phyloP scores from a whole-genome alignment of 345 rosid genomes.

The Chamaenerion angustifolium region DNA sequence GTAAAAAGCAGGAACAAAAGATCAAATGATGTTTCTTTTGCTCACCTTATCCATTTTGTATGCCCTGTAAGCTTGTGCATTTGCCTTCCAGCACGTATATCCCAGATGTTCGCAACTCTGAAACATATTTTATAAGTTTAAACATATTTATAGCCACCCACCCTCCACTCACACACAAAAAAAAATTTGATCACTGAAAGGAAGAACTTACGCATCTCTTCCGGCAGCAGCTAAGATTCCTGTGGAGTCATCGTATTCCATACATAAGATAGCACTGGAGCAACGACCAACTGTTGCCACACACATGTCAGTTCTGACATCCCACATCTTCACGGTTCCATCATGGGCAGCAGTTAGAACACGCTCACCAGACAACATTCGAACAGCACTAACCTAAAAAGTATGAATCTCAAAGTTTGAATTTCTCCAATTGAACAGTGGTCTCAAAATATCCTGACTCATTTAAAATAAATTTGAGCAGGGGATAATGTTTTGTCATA shows the following conservation, averaged over 20 bases:
- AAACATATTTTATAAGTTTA: conserved; percentile 1
- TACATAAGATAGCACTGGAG: conserved; percentile 77
- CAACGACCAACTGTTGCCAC: conserved; percentile 98
- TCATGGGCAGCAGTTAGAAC: conserved; percentile 87
- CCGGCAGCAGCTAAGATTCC: conserved; percentile 96
- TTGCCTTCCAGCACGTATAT: conserved; percentile 92
- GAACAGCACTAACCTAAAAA: conserved; percentile 72
- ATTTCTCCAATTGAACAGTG: not conserved
- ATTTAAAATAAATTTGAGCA: no score
- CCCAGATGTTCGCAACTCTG: conserved; percentile 95
- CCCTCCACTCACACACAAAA: no score
- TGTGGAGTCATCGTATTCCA: conserved; percentile 94
- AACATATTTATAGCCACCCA: no score
- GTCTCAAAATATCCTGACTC: no score
- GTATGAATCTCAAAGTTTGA: conserved; percentile 4
- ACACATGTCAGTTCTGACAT: conserved; percentile 92
- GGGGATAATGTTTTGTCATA: conserved; percentile 5
- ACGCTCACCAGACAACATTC: conserved; percentile 92
- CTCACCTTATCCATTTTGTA: conserved; percentile 93
- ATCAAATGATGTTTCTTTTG: conserved; percentile 5
- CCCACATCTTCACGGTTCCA: conserved; percentile 99
- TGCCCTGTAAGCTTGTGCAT: conserved; percentile 97
- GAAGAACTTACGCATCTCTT: conserved; percentile 63
- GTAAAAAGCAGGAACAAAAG: conserved; percentile 6
- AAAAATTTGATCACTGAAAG: no score